phyloP scores from a whole-genome alignment of 495 filamentous ascomycete genomes.

The Rusavskia elegans region DNA sequence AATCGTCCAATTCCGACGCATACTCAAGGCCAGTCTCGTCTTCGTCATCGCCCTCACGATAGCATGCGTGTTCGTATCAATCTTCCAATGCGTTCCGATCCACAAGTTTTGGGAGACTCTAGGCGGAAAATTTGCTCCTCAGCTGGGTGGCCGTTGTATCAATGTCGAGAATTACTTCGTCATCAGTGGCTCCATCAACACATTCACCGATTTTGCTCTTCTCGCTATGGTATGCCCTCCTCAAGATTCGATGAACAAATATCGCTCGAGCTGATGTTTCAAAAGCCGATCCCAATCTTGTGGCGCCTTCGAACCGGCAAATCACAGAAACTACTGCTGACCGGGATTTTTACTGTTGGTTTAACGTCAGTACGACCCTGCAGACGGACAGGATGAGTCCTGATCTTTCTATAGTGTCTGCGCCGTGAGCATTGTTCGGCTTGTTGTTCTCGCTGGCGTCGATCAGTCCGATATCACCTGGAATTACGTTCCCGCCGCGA shows the following conservation, averaged over 20 bases:
- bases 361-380: not conserved
- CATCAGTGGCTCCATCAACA: slow-evolving; percentile 3
- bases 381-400: not conserved
- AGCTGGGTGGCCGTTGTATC: slow-evolving; percentile 3
- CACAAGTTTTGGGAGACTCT: slow-evolving; percentile 8
- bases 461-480: slow-evolving; percentile 4
- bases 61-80: not conserved
- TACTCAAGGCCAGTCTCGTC: not conserved
- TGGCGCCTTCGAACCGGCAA: slow-evolving; percentile 6
- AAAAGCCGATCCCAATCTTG: slow-evolving; percentile 9
- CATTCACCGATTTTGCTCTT: slow-evolving; percentile 6
- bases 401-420: slow-evolving; percentile 4
- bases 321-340: slow-evolving; percentile 6
- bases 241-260: not conserved
- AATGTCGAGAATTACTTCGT: slow-evolving; percentile 3
- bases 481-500: slow-evolving; percentile 12
- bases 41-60: slow-evolving; percentile 1
- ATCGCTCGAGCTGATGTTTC: not conserved
- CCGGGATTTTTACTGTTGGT: slow-evolving; percentile 1
- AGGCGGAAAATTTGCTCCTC: not conserved
- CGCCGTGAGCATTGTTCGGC: slow-evolving; percentile 5
- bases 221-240: slow-evolving; percentile 1
- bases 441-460: slow-evolving; percentile 1
- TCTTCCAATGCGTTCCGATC: slow-evolving; percentile 7
- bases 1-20: slow-evolving; percentile 9